Percentiles rank a stretch among this genome's conserved stretches.
These are phyloP conservation scores for Annulohypoxylon maeteangense DNA, from an alignment of 495 filamentous ascomycete genomes.

Conservation along the genomic window DNA sequence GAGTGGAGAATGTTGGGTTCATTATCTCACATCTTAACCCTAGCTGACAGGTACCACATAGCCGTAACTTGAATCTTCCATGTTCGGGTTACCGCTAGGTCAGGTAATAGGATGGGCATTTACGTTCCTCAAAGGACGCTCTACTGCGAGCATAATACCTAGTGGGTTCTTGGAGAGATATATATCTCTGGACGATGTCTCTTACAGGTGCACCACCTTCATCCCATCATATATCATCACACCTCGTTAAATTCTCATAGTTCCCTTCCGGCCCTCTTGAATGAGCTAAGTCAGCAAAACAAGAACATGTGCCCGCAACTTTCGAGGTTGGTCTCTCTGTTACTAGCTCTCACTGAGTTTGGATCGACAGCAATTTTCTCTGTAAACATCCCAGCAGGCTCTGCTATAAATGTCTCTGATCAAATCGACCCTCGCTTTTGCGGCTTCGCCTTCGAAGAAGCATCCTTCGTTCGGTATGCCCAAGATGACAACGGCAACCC, in stretches of 20 bases:
- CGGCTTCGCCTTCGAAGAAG: conserved; percentile 44
- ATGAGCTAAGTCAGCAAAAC: background rate
- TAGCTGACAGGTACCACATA: conserved; percentile 11
- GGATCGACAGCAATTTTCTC: conserved; percentile 20
- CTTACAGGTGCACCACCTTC: background rate
- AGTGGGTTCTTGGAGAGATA: background rate
- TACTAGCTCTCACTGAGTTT: conserved; percentile 23
- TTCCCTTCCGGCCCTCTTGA: background rate
- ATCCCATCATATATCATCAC: background rate
- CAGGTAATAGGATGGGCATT: conserved; percentile 15
- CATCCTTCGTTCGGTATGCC: conserved; percentile 46
- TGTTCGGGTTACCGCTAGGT: background rate
- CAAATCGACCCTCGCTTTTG: conserved; percentile 42
- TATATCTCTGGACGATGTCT: conserved; percentile 12
- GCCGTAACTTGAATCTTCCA: conserved; percentile 16
- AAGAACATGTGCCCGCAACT: conserved; percentile 18
- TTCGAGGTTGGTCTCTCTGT: conserved; percentile 1
- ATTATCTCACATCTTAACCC: conserved; percentile 18
- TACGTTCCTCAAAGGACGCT: background rate
- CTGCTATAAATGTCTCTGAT: conserved; percentile 20
- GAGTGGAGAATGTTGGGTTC: conserved; percentile 17
- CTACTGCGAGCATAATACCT: background rate
- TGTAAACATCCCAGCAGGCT: conserved; percentile 17
- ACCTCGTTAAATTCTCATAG: background rate
- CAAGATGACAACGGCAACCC: conserved; percentile 36